Evolutionary conservation across 2,329 filamentous ascomycete species (phyloP).

Genomic region (Apiospora arundinis): DNA sequence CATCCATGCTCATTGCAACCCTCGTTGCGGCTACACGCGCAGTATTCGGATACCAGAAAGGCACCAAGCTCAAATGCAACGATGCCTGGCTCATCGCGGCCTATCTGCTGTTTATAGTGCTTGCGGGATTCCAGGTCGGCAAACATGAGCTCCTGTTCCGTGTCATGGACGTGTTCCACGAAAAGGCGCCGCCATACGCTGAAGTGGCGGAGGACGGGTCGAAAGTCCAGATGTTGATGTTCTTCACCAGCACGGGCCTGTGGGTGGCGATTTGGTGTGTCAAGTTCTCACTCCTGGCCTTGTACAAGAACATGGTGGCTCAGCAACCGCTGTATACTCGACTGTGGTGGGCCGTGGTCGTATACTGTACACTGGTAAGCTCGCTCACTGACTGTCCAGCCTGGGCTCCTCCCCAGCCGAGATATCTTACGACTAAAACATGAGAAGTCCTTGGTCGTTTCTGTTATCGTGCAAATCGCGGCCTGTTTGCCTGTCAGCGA

Average conservation of each 20-base stretch:
- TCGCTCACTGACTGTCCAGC: neutral
- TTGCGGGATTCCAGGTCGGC: neutral
- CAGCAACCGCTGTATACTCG: neutral
- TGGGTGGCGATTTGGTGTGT: neutral
- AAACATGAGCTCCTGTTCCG: neutral
- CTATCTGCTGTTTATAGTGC: neutral
- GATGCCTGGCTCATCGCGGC: conserved; percentile 1
- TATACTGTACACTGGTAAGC: neutral
- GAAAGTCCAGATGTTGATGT: neutral
- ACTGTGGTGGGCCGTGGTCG: neutral
- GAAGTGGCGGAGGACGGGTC: neutral
- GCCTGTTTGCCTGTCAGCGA: neutral
- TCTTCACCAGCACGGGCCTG: neutral
- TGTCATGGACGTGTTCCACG: neutral
- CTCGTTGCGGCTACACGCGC: neutral
- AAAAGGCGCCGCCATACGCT: neutral
- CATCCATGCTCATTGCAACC: neutral
- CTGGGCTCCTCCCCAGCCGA: neutral
- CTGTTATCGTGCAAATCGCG: neutral
- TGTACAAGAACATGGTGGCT: neutral
- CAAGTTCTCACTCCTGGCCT: conserved; percentile 3
- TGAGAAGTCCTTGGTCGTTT: neutral
- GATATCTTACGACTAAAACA: neutral
- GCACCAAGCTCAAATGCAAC: neutral
- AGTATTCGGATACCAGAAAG: neutral